Conservation (phyloP, 2,329 filamentous ascomycete genomes). For the Trichoderma atrobrunneum region DNA sequence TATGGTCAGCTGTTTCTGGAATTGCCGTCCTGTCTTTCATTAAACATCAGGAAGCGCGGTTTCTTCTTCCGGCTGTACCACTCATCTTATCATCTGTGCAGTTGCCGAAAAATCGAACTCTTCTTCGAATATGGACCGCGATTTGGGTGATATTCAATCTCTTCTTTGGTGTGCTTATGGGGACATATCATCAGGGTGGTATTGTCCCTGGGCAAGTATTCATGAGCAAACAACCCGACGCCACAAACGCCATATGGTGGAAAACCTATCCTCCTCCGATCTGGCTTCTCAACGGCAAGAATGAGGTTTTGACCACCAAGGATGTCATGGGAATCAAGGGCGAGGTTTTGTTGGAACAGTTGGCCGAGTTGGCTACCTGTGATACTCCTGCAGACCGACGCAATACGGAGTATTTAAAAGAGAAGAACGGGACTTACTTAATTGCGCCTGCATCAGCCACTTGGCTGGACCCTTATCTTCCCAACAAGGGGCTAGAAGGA, state of each 20-base stretch:
- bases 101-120: conserved; percentile 55
- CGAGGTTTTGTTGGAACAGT: conserved; percentile 55
- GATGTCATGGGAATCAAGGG: conserved; percentile 73
- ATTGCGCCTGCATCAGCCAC: conserved; percentile 70
- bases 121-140: conserved; percentile 54
- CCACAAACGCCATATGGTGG: conserved; percentile 75
- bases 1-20: conserved; percentile 73
- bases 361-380: conserved; percentile 61
- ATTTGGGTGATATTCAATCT: conserved; percentile 70
- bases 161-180: conserved; percentile 68
- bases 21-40: conserved; percentile 69
- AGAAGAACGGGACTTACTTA: conserved; percentile 64
- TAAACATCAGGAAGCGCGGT: conserved; percentile 77
- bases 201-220: conserved; percentile 74
- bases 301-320: conserved; percentile 64
- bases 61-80: conserved; percentile 71
- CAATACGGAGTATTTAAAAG: conserved; percentile 56
- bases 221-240: conserved; percentile 66
- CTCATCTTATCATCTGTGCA: conserved; percentile 72
- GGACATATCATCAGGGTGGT: conserved; percentile 78
- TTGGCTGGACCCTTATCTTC: conserved; percentile 63
- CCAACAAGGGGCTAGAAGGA: conserved; percentile 57
- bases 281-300: conserved; percentile 76
- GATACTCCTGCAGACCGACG: conserved; percentile 56
- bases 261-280: conserved; percentile 81